phyloP scores from a whole-genome alignment of 208 protist genomes.

The Kentomonas sorsogonicus region DNA sequence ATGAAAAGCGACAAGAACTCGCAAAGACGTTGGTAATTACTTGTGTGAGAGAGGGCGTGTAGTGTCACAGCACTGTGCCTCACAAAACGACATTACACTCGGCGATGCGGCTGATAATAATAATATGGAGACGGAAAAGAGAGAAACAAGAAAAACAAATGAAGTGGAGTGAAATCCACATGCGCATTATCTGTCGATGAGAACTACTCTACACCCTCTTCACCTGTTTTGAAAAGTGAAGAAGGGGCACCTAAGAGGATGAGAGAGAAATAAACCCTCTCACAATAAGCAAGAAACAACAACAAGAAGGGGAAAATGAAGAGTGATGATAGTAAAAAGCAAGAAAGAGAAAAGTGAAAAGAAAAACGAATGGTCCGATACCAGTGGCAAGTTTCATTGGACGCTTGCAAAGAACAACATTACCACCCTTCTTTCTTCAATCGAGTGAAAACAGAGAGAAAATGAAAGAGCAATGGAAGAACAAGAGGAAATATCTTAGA shows the following conservation, averaged over 20 bases:
- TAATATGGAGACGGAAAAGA: slow-evolving; percentile 1
- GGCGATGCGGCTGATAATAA: not conserved
- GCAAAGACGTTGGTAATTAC: too few relatives aligned
- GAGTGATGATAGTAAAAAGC: not conserved
- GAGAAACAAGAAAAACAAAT: slow-evolving; percentile 1
- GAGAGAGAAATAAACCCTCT: not conserved
- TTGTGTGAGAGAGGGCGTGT: too few relatives aligned
- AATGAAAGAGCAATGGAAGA: slow-evolving; percentile 10
- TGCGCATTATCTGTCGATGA: not conserved
- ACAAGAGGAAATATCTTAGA: slow-evolving; percentile 7
- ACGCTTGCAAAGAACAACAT: not conserved
- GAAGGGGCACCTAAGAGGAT: too few relatives aligned
- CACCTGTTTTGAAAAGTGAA: not conserved
- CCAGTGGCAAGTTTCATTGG: not conserved
- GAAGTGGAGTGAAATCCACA: not conserved
- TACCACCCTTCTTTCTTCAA: too few relatives aligned
- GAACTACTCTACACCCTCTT: not conserved
- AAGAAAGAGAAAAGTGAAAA: not conserved
- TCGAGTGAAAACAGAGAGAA: not conserved
- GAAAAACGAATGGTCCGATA: slow-evolving; percentile 4
- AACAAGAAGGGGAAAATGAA: not conserved
- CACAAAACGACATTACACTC: not conserved
- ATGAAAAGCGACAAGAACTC: too few relatives aligned
- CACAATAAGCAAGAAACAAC: not conserved
- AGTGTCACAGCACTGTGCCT: too few relatives aligned